Conservation (phyloP, 495 filamentous ascomycete species). For the Penicillium verhagenii region DNA sequence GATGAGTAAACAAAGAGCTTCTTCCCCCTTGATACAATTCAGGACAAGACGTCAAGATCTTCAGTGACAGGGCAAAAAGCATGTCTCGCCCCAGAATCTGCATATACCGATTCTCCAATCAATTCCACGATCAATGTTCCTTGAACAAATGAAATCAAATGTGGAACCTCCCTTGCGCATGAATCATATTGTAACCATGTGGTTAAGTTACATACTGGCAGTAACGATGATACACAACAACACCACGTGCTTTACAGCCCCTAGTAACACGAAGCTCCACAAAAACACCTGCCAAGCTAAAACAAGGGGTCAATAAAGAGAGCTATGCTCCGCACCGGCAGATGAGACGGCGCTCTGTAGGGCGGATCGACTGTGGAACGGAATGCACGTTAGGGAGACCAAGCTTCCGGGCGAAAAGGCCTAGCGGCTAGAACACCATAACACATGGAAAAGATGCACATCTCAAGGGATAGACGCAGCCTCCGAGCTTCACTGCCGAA, state of each 20-base stretch:
- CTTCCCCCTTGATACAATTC: neutral
- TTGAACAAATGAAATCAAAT: neutral
- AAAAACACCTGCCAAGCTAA: neutral
- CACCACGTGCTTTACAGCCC: neutral
- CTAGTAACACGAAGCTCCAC: neutral
- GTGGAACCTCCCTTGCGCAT: neutral
- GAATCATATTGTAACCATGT: neutral
- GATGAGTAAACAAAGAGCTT: neutral
- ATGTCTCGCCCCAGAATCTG: slow-evolving; percentile 1
- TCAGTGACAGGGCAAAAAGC: neutral
- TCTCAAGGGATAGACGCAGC: neutral
- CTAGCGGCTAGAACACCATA: neutral
- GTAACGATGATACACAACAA: neutral
- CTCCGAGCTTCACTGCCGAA: neutral
- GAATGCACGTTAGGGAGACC: neutral
- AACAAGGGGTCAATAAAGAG: neutral
- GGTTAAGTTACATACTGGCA: neutral
- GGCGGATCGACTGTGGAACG: neutral
- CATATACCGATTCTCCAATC: neutral
- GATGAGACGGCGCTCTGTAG: neutral
- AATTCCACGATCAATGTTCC: neutral
- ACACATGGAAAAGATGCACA: neutral
- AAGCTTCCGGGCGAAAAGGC: neutral
- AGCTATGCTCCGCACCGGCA: neutral
- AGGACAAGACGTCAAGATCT: neutral